Evolutionary conservation across 176 grass and related monocot species (phyloP).

Genomic region (Eleusine indica): DNA sequence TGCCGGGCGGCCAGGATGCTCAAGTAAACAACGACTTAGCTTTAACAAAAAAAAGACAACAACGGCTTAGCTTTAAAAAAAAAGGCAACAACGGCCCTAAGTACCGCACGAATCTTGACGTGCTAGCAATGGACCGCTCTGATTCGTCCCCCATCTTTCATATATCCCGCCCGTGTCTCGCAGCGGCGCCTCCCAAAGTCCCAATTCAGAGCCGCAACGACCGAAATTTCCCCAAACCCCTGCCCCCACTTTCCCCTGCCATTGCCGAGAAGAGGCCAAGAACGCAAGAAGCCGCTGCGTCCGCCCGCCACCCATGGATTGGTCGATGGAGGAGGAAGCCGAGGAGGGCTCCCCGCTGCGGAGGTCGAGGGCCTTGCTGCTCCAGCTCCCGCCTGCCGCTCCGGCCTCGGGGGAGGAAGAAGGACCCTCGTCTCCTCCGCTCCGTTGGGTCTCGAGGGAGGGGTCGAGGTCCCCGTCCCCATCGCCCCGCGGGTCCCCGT

Average conservation of each 20-base stretch:
- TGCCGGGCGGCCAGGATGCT: too few relatives aligned
- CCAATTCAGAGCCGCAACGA: conserved; percentile 4
- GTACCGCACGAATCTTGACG: neutral
- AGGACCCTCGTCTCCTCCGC: neutral
- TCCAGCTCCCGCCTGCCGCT: neutral
- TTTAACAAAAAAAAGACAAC: too few relatives aligned
- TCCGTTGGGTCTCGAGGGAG: neutral
- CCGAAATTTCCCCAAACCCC: neutral
- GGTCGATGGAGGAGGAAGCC: conserved; percentile 14
- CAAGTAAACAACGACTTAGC: too few relatives aligned
- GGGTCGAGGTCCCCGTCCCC: neutral
- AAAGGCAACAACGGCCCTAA: too few relatives aligned
- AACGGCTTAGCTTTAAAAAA: too few relatives aligned
- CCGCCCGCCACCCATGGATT: conserved; percentile 35
- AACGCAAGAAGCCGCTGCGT: conserved; percentile 23
- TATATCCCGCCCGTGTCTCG: neutral
- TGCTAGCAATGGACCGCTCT: neutral
- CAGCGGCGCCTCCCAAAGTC: neutral
- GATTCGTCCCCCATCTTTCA: neutral
- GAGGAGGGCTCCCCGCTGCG: conserved; percentile 28
- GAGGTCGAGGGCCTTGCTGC: neutral
- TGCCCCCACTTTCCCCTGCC: neutral
- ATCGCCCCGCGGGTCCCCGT: neutral
- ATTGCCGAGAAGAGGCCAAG: conserved; percentile 35
- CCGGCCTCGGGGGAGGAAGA: neutral